Conservation (phyloP, 2,329 filamentous ascomycete species). For the Calonectria naviculata region DNA sequence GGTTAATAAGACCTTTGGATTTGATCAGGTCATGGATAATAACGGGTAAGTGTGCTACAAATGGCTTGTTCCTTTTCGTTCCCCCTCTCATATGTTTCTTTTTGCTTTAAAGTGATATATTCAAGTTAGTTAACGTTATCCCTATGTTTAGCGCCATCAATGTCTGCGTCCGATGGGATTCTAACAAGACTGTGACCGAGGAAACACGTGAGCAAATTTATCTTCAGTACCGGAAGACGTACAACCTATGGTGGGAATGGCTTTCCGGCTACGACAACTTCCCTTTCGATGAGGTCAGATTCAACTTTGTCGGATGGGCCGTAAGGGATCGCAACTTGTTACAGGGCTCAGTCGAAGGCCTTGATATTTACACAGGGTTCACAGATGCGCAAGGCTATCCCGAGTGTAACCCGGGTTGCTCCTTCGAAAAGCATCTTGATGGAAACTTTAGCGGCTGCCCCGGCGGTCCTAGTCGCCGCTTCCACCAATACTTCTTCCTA, state of each 20-base stretch:
- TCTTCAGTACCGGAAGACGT: not conserved
- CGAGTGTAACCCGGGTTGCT: not conserved
- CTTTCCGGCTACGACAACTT: not conserved
- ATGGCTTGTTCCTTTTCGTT: no score
- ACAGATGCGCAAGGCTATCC: not conserved
- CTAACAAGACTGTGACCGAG: not conserved
- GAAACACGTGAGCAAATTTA: not conserved
- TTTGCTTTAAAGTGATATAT: not conserved
- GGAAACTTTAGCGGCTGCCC: not conserved
- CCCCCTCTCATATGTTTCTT: no score
- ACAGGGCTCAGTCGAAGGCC: not conserved
- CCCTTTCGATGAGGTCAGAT: not conserved
- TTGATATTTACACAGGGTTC: not conserved
- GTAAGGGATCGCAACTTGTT: not conserved
- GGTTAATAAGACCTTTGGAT: not conserved
- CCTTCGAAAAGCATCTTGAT: not conserved
- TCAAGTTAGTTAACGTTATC: not conserved
- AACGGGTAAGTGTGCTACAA: not conserved
- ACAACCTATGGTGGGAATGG: not conserved
- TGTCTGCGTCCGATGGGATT: not conserved
- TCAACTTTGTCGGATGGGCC: not conserved
- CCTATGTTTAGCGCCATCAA: not conserved
- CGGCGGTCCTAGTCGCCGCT: not conserved
- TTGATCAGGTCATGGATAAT: not conserved
- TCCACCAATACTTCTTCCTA: not conserved